phyloP scores from a whole-genome alignment of 768 basidiomycete genomes.

The Tricholoma terreum region DNA sequence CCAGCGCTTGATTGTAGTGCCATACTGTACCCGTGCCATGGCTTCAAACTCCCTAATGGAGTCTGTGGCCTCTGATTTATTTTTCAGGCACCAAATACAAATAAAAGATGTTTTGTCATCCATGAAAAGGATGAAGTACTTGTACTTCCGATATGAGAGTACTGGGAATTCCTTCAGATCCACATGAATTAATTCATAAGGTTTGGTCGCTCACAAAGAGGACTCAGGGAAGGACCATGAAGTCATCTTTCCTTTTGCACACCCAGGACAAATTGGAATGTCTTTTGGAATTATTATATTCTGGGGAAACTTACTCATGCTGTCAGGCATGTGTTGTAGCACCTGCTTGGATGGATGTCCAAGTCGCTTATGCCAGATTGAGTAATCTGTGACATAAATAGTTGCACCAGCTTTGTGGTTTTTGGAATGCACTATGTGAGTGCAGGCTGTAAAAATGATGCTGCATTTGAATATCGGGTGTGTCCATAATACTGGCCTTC shows the following conservation, averaged over 20 bases:
- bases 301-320: constrained; percentile 2
- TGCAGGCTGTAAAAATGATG: not conserved
- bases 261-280: constrained; percentile 8
- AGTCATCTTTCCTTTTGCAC: constrained; percentile 17
- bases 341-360: constrained; percentile 13
- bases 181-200: constrained; percentile 18
- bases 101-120: constrained; percentile 12
- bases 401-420: not conserved
- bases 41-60: not conserved
- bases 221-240: constrained; percentile 12
- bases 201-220: constrained; percentile 3
- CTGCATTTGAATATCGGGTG: not conserved
- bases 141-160: constrained; percentile 15
- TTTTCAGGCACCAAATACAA: constrained; percentile 1
- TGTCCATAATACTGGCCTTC: not conserved
- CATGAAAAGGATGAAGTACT: constrained; percentile 14
- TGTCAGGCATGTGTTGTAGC: not conserved
- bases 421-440: not conserved
- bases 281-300: constrained; percentile 1
- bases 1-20: not conserved
- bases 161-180: constrained; percentile 19
- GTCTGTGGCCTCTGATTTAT: not conserved
- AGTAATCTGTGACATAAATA: not conserved
- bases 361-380: constrained; percentile 12
- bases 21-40: not conserved